Evolutionary conservation across 1,284 basidiomycete genomes (phyloP).

Genomic region (Cutaneotrichosporon dermatis): DNA sequence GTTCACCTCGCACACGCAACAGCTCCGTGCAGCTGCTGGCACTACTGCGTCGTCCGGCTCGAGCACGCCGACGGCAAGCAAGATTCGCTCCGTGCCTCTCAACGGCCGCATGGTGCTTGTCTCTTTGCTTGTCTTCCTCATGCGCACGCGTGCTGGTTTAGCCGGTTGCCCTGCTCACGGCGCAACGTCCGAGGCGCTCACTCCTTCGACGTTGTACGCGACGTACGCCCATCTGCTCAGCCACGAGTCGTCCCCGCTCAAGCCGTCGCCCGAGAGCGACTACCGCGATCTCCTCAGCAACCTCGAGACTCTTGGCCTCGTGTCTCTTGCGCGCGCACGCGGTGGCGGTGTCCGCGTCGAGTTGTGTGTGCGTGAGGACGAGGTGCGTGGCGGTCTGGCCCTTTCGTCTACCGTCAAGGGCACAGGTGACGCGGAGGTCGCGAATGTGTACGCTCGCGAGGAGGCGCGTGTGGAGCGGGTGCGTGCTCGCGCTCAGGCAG

Average conservation of each 20-base stretch:
- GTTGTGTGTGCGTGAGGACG: constrained; percentile 38
- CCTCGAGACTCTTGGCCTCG: constrained; percentile 44
- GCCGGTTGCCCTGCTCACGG: constrained; percentile 29
- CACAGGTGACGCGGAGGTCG: constrained; percentile 37
- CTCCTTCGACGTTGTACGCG: constrained; percentile 34
- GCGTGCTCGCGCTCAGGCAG: constrained; percentile 10
- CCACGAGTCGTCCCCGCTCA: constrained; percentile 37
- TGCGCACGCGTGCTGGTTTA: constrained; percentile 32
- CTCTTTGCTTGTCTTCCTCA: constrained; percentile 36
- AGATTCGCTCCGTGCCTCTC: constrained; percentile 44
- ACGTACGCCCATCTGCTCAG: constrained; percentile 42
- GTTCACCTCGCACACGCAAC: constrained; percentile 41
- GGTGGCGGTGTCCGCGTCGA: constrained; percentile 24
- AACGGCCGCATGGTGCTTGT: constrained; percentile 49
- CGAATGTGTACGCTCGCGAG: constrained; percentile 33
- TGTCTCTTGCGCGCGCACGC: constrained; percentile 23
- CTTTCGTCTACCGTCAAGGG: constrained; percentile 17
- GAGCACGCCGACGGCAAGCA: constrained; percentile 28
- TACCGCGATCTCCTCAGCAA: constrained; percentile 47
- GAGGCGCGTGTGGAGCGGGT: constrained; percentile 20
- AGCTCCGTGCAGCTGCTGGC: constrained; percentile 41
- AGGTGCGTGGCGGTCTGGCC: constrained; percentile 34
- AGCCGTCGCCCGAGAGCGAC: constrained; percentile 45
- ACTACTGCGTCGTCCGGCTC: constrained; percentile 19
- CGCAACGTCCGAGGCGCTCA: constrained; percentile 16